These are phyloP conservation scores for Deinandra increscens DNA, from an alignment of 129 eudicot species.

Conservation along the genomic window DNA sequence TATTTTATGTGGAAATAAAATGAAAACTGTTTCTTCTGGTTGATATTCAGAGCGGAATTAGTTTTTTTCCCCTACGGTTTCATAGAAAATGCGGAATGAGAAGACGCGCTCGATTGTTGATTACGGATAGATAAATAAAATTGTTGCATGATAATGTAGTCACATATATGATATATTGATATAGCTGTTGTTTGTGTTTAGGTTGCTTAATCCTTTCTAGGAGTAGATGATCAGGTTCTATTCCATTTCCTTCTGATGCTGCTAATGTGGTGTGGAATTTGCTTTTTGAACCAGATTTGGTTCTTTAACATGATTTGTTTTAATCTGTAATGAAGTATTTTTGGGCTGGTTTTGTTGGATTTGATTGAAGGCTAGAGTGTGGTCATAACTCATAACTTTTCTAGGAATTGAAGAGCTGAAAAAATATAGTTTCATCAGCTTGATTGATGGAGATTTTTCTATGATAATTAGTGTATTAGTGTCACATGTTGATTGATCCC, in stretches of 20 bases:
- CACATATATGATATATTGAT: neutral
- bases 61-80: neutral
- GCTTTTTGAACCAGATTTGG: neutral
- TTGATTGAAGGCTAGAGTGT: neutral
- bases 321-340: slow-evolving; percentile 5
- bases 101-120: neutral
- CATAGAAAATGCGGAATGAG: neutral
- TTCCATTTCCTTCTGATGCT: neutral
- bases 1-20: neutral
- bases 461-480: neutral
- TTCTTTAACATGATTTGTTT: neutral
- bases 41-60: neutral
- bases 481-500: neutral
- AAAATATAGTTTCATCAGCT: neutral
- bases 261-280: neutral
- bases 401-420: neutral
- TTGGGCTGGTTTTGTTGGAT: neutral
- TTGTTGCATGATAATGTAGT: slow-evolving; percentile 1
- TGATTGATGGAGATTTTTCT: neutral
- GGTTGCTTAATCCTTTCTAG: neutral
- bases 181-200: neutral
- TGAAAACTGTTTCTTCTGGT: neutral
- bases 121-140: neutral
- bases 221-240: neutral
- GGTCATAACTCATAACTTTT: neutral